Evolutionary conservation across 805 yeast species (phyloP), one percentile per base, ranked within the genome.

Genomic region (Yarrowia yakushimensis): DNA sequence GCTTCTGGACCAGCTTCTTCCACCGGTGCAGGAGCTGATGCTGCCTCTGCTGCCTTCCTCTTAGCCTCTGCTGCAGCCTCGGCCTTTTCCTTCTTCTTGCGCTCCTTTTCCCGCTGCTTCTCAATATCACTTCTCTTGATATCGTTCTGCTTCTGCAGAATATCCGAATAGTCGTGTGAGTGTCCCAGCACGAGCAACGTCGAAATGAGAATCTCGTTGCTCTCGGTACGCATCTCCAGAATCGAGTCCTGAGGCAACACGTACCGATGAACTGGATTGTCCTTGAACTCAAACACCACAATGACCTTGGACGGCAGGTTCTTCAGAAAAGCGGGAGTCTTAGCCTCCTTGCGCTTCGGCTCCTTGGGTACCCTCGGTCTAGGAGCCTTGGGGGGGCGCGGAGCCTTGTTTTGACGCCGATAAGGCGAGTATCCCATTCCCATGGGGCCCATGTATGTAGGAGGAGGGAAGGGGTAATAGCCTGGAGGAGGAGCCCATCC

Each of bases 211-310:
- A 76, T 64, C 25, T 74, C 77, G 0, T 68, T 76, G 28, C 72
- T 75, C 1, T 66, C 67, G 9, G 67, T 62, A 13, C 71, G 57
- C 23, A 67, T 65, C 73, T 92, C 97, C 64, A 87, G 76, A 2
- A 93, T 81, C 1, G 96, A 81, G 65, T 90, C 83, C 66, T 85
- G 85, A 0, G 98, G 97, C 0, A 93, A 70, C 63, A 81, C 75
- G 69, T 81, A 93, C 63, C 98, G 80, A 8, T 85, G 85, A 48
- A 85, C 80, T 0, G 94, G 82, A 70, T 85, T 86, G 68, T 94
- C 98, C 27, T 81, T 81, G 74, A 85, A 93, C 72, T 94, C 99
- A 72, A 93, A 85, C 6, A 91, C 85, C 39, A 94, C 71, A 60
- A 89, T 87, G 0, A 96, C 90, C 30, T 55, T 55, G 22, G 61